Evolutionary conservation across 2,329 filamentous ascomycete genomes (phyloP), one percentile per base, ranked within the genome.

Genomic region (Botrytis fragariae): DNA sequence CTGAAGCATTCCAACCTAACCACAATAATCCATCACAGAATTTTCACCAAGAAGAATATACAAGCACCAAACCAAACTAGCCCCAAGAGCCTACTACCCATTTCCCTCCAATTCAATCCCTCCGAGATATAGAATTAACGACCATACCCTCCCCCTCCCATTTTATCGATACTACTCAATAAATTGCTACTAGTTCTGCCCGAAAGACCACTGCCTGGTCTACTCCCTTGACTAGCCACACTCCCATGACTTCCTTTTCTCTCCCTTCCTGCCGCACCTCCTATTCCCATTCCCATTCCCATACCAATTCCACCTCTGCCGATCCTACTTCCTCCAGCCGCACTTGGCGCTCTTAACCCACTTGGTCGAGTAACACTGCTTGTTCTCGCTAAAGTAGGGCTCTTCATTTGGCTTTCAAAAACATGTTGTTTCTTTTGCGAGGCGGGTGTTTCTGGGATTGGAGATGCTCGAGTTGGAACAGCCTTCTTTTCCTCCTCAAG

Each of bases 91-190:
- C 51, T 29, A 51, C 20, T 25, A 8, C 39, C 32, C 20, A 59
- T 35, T 48, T 10, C 22, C 12, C 32, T 44, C 22, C 16, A 29
- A 3, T 6, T 10, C 9, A 16, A 45, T 14, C 42, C 6, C 32
- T 61, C 25, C 51, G 14, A 1, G 44, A 25, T 12, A 44, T 20
- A 22, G 42, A 54, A 18, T 42, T 69, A 69, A 18, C 51, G 39
- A 9, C 71, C 48, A 42, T 72, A 72, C 42, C 63, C 71, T 39
- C 60, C 32, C 20, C 86, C 90, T 16, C 93, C 93, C 94, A 97
- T 97, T 83, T 91, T 90, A 85, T 97, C 93, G 81, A 97, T 96
- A 29, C 92, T 94, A 78, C 87, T 92, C 91, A 97, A 91, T 79
- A 96, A 92, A 73, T 92, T 90, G 79, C 91, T 93, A 78, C 93